These are phyloP conservation scores for Halophytophthora polymorphica DNA, from an alignment of 352 stramenopile species.

Conservation along the genomic window DNA sequence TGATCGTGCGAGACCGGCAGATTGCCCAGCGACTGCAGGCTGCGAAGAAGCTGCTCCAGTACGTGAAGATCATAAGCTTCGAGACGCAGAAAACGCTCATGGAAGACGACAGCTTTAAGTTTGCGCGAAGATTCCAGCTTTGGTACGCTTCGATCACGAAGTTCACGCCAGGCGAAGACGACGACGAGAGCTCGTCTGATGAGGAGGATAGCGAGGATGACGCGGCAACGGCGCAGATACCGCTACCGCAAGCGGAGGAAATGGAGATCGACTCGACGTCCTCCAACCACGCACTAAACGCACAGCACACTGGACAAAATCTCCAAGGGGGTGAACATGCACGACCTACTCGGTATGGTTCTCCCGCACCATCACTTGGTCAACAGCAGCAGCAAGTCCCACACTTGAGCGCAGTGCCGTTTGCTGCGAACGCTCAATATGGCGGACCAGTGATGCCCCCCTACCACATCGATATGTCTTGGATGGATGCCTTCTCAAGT, in stretches of 20 bases:
- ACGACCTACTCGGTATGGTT: background rate
- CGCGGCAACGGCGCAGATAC: constrained; percentile 6
- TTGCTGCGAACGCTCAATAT: background rate
- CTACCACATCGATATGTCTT: constrained; percentile 29
- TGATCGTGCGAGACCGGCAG: constrained; percentile 35
- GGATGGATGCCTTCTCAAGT: constrained; percentile 22
- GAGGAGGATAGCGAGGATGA: constrained; percentile 8
- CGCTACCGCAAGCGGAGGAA: constrained; percentile 17
- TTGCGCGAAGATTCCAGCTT: constrained; percentile 46
- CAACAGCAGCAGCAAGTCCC: background rate
- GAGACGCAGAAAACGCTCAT: constrained; percentile 31
- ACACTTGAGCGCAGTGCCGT: too few species aligned
- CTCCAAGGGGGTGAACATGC: background rate
- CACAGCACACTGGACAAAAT: background rate
- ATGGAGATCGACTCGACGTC: constrained; percentile 25
- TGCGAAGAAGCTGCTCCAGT: constrained; percentile 64
- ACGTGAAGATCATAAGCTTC: constrained; percentile 44
- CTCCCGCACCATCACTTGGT: background rate
- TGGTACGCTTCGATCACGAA: constrained; percentile 40
- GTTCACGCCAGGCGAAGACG: background rate
- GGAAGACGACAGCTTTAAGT: constrained; percentile 42
- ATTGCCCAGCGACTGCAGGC: constrained; percentile 44
- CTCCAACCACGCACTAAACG: constrained; percentile 7
- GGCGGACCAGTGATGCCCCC: background rate
- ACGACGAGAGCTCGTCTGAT: background rate